Evolutionary conservation across 345 rosid genomes (phyloP).

Genomic region (Geranium rotundifolium): DNA sequence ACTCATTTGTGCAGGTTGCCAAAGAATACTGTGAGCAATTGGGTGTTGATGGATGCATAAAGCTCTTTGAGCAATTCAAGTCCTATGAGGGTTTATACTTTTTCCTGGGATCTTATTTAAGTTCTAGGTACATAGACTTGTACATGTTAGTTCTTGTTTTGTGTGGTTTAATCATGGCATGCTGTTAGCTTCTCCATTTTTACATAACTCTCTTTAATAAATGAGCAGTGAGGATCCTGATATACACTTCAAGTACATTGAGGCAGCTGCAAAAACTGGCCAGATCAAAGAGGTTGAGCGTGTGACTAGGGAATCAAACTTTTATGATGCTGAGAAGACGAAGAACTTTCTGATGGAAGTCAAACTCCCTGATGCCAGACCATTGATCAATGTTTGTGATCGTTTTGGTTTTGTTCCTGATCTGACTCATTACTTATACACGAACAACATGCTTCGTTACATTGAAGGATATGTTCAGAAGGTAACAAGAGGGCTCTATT

Average conservation of each 20-base stretch:
- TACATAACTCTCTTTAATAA: background rate
- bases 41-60: constrained; percentile 89
- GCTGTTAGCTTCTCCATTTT: background rate
- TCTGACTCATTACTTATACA: constrained; percentile 85
- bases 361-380: constrained; percentile 97
- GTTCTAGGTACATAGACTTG: constrained; percentile 56
- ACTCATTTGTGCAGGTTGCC: constrained; percentile 52
- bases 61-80: constrained; percentile 93
- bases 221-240: constrained; percentile 88
- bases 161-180: constrained; percentile 1
- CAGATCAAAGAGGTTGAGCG: constrained; percentile 99
- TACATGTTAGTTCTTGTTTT: constrained; percentile 6
- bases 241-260: constrained; percentile 93
- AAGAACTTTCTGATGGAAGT: constrained; percentile 98
- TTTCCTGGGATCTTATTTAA: constrained; percentile 90
- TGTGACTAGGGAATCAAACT: constrained; percentile 92
- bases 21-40: constrained; percentile 97
- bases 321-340: constrained; percentile 91
- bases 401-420: constrained; percentile 95
- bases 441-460: constrained; percentile 84
- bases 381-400: constrained; percentile 91
- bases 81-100: constrained; percentile 97
- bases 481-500: constrained; percentile 34
- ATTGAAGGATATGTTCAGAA: constrained; percentile 99
- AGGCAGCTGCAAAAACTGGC: constrained; percentile 99